These are phyloP conservation scores for Phylloporus sp. DNA, from an alignment of 768 basidiomycete genomes.

Conservation along the genomic window DNA sequence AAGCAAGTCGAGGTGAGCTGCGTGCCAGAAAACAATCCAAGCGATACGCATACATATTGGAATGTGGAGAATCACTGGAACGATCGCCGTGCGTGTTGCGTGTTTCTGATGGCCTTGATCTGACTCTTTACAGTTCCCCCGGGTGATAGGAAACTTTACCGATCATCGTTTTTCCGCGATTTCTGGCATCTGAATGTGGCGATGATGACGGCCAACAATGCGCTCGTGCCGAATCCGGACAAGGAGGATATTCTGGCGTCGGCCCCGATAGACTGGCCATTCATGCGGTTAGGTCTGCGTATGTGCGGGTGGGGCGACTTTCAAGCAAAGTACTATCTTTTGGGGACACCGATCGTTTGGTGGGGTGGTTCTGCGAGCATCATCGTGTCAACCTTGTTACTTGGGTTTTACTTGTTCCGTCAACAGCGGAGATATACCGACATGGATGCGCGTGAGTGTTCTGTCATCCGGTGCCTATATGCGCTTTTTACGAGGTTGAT, in stretches of 20 bases:
- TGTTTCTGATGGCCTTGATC: not conserved
- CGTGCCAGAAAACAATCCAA: constrained; percentile 78
- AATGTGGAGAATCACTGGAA: constrained; percentile 99
- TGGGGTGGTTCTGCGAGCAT: constrained; percentile 78
- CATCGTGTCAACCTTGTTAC: constrained; percentile 44
- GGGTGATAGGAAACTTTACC: constrained; percentile 80
- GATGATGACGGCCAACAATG: constrained; percentile 99
- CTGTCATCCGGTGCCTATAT: not conserved
- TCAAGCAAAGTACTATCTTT: constrained; percentile 88
- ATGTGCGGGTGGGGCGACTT: constrained; percentile 96
- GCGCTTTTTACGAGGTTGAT: not conserved
- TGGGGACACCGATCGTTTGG: constrained; percentile 92
- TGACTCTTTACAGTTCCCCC: constrained; percentile 58
- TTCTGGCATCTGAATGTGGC: constrained; percentile 99
- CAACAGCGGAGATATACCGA: constrained; percentile 87
- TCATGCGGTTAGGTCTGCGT: constrained; percentile 81
- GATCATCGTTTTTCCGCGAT: constrained; percentile 90
- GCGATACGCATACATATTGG: constrained; percentile 89
- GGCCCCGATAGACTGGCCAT: constrained; percentile 90
- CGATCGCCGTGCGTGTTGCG: constrained; percentile 66
- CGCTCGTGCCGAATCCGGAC: constrained; percentile 94
- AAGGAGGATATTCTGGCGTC: constrained; percentile 98
- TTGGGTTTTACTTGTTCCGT: constrained; percentile 73
- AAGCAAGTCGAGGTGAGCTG: constrained; percentile 98
- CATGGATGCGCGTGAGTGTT: constrained; percentile 75